Evolutionary conservation across 2,329 filamentous ascomycete genomes (phyloP).

Genomic region (Nemania diffusa): DNA sequence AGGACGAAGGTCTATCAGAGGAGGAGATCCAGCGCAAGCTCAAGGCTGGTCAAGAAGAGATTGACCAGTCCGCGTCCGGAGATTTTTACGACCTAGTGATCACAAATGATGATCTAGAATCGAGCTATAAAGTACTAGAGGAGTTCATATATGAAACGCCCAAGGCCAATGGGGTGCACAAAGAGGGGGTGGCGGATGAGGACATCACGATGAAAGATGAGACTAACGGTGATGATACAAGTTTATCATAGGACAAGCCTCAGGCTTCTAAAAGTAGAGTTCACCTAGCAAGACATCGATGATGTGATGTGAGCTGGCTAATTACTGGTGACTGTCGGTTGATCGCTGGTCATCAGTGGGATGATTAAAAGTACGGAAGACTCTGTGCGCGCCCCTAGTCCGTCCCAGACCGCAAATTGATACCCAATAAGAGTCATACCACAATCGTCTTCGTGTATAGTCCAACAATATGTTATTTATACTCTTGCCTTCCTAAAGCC

Average conservation of each 20-base stretch:
- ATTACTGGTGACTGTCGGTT: not conserved
- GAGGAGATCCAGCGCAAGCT: conserved; percentile 59
- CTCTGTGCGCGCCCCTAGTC: not conserved
- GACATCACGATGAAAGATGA: conserved; percentile 30
- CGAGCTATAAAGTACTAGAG: conserved; percentile 60
- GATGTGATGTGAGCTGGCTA: not conserved
- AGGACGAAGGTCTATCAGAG: conserved; percentile 55
- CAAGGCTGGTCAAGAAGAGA: conserved; percentile 52
- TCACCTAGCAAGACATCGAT: not conserved
- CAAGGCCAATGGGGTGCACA: conserved; percentile 40
- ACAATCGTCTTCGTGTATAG: not conserved
- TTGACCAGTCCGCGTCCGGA: conserved; percentile 57
- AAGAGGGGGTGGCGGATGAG: conserved; percentile 40
- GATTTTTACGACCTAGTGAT: conserved; percentile 63
- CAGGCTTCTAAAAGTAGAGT: not conserved
- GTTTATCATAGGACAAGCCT: conserved; percentile 20
- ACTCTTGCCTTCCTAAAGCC: not conserved
- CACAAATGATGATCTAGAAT: conserved; percentile 62
- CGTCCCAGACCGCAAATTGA: conserved; percentile 5
- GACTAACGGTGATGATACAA: conserved; percentile 13
- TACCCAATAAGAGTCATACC: conserved; percentile 20
- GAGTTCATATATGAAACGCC: conserved; percentile 57
- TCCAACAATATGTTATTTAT: not conserved
- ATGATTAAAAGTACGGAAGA: not conserved
- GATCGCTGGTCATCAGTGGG: not conserved